phyloP scores from a whole-genome alignment of 768 basidiomycete species.

The Suillus subaureus region DNA sequence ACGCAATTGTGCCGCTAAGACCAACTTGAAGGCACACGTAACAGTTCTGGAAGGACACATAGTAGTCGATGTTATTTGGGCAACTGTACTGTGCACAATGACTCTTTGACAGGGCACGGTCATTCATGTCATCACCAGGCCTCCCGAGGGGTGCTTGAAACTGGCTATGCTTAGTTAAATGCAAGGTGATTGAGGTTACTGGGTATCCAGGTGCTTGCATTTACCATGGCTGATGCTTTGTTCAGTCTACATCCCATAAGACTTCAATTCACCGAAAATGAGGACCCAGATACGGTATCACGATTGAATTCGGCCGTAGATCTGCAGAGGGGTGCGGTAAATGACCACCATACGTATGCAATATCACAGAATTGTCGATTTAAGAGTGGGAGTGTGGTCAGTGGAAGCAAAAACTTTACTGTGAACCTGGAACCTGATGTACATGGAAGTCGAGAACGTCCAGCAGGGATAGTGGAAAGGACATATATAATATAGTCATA shows the following conservation, averaged over 20 bases:
- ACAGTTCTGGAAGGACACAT: constrained; percentile 52
- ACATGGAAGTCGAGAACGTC: background rate
- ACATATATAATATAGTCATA: background rate
- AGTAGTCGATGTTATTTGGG: constrained; percentile 58
- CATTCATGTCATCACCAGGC: constrained; percentile 68
- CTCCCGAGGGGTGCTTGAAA: constrained; percentile 56
- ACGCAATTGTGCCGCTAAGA: constrained; percentile 58
- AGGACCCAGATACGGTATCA: too few species aligned
- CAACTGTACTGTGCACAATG: constrained; percentile 49
- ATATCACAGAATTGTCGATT: background rate
- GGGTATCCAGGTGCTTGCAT: constrained; percentile 46
- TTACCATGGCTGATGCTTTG: constrained; percentile 63
- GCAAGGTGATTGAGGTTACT: constrained; percentile 54
- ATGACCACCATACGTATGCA: background rate
- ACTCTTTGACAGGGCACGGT: constrained; percentile 27
- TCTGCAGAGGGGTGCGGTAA: background rate
- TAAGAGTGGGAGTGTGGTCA: background rate
- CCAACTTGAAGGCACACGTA: constrained; percentile 52
- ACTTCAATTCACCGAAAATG: too few species aligned
- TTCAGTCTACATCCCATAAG: constrained; percentile 32
- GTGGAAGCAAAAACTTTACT: background rate
- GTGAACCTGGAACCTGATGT: background rate
- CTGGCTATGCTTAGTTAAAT: constrained; percentile 56
- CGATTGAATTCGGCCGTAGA: too few species aligned
- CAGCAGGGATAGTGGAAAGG: background rate